These are phyloP conservation scores for Histomonas meleagridis DNA, from an alignment of 208 protist species.

Conservation along the genomic window DNA sequence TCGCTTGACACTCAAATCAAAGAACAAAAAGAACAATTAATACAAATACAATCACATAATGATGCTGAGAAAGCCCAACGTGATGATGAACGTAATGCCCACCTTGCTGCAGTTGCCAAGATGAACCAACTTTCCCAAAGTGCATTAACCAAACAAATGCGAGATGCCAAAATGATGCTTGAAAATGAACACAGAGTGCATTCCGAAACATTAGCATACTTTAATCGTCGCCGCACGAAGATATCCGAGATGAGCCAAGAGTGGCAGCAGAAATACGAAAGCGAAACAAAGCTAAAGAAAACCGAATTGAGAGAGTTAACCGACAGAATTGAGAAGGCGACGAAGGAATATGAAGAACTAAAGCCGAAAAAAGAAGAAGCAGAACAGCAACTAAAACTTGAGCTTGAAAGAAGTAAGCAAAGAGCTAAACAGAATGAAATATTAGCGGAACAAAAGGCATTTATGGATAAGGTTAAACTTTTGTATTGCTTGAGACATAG, in stretches of 20 bases:
- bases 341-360: background rate
- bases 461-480: conserved; percentile 21
- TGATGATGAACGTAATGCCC: background rate
- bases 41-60: background rate
- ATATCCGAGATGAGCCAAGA: background rate
- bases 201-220: background rate
- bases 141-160: background rate
- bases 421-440: background rate
- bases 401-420: background rate
- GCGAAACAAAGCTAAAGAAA: background rate
- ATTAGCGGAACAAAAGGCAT: background rate
- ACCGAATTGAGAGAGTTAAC: background rate
- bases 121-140: background rate
- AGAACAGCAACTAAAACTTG: background rate
- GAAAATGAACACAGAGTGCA: background rate
- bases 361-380: conserved; percentile 29
- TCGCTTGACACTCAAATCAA: background rate
- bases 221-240: background rate
- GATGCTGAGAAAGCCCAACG: background rate
- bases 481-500: background rate
- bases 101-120: background rate
- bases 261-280: conserved; percentile 1
- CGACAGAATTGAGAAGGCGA: background rate
- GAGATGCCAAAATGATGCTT: background rate
- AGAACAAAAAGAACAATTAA: background rate